These are phyloP conservation scores for Lobosporangium transversale DNA, from an alignment of 192 early-diverging fungal genomes.

Conservation along the genomic window DNA sequence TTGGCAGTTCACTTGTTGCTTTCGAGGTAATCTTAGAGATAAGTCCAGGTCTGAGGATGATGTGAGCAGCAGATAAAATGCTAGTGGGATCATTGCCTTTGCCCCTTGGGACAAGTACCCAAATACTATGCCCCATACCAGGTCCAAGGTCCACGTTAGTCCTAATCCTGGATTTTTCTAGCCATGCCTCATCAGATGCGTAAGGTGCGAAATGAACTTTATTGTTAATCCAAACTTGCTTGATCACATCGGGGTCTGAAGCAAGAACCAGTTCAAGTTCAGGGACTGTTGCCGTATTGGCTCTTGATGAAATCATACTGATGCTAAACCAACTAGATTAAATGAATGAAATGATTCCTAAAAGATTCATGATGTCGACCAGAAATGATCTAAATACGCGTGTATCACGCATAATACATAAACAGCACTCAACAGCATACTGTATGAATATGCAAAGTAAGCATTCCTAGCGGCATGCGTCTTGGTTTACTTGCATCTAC, in stretches of 20 bases:
- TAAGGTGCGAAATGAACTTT: not conserved
- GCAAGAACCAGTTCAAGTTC: constrained; percentile 8
- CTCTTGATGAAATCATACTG: not conserved
- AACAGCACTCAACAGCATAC: too few relatives aligned
- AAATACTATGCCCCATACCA: constrained; percentile 11
- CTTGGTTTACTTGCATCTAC: too few relatives aligned
- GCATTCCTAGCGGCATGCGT: too few relatives aligned
- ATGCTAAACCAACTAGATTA: too few relatives aligned
- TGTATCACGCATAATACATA: too few relatives aligned
- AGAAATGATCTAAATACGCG: too few relatives aligned
- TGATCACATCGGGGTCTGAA: constrained; percentile 1
- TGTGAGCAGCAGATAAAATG: constrained; percentile 23
- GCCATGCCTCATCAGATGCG: constrained; percentile 3
- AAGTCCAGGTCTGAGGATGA: constrained; percentile 4
- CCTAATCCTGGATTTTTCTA: constrained; percentile 7
- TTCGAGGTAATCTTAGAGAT: not conserved
- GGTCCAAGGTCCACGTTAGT: constrained; percentile 15
- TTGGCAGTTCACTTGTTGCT: too few relatives aligned
- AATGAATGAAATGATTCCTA: too few relatives aligned
- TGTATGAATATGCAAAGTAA: too few relatives aligned
- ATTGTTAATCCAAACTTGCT: constrained; percentile 17
- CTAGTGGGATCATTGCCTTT: constrained; percentile 5
- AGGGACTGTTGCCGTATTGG: not conserved
- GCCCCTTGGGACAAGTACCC: constrained; percentile 21
- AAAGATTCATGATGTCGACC: too few relatives aligned